A percentile compares a stretch with the other conserved stretches of the same genome.
Evolutionary conservation across 2,329 filamentous ascomycete genomes (phyloP).

Genomic region (Talaromyces funiculosus): DNA sequence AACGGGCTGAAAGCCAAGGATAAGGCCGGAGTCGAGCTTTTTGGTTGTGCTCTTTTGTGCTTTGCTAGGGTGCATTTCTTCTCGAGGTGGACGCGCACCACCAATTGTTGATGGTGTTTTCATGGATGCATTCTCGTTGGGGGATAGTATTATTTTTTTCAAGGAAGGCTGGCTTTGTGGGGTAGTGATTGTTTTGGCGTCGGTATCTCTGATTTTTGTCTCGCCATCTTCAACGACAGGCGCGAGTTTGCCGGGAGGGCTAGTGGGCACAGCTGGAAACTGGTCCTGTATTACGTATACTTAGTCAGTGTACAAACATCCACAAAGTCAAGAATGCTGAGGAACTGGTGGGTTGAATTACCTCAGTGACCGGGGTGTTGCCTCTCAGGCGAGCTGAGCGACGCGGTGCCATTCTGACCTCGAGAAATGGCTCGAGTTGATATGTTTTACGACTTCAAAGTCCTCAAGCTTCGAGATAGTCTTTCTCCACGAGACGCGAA

Average conservation of each 20-base stretch:
- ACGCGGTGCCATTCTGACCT: constrained; percentile 31
- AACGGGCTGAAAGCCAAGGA: constrained; percentile 76
- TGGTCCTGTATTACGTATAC: constrained; percentile 7
- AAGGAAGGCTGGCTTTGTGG: constrained; percentile 18
- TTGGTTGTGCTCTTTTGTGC: constrained; percentile 69
- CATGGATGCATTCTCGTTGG: constrained; percentile 23
- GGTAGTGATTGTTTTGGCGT: constrained; percentile 18
- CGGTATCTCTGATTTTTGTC: constrained; percentile 28
- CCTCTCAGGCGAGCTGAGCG: constrained; percentile 38
- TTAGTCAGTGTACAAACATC: not conserved
- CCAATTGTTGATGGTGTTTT: constrained; percentile 48
- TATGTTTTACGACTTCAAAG: not conserved
- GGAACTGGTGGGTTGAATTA: constrained; percentile 18
- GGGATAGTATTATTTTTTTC: constrained; percentile 28
- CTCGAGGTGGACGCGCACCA: constrained; percentile 62
- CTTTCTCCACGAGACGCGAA: too few relatives aligned
- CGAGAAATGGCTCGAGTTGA: not conserved
- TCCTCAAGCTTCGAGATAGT: not conserved
- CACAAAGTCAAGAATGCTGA: not conserved
- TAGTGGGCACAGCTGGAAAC: constrained; percentile 10
- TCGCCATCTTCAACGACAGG: constrained; percentile 46
- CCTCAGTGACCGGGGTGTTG: constrained; percentile 28
- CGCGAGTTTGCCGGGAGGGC: constrained; percentile 31
- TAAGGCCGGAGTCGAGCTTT: constrained; percentile 70
- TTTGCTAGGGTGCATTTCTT: constrained; percentile 89